Conservation (phyloP, 1,284 basidiomycete species). For the Mrakiaceae sp. region DNA sequence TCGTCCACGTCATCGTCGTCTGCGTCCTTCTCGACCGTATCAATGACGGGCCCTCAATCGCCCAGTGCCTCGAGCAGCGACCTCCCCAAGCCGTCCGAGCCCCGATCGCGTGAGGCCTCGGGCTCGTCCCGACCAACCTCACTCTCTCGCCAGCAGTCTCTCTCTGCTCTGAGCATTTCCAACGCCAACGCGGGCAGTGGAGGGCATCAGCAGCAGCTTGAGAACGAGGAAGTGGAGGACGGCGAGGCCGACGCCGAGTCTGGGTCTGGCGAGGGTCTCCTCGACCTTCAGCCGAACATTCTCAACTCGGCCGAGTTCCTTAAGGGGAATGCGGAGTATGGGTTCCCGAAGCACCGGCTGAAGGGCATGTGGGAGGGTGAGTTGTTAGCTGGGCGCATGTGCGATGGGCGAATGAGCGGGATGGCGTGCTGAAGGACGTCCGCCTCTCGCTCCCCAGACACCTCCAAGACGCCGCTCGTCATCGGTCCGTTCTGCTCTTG, state of each 20-base stretch:
- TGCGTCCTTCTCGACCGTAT: no score
- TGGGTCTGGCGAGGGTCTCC: neutral
- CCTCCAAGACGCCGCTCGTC: conserved; percentile 37
- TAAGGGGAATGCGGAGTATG: conserved; percentile 28
- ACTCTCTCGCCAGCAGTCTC: neutral
- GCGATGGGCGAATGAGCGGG: no score
- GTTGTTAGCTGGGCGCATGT: conserved; percentile 13
- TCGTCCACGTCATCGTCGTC: no score
- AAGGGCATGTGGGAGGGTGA: conserved; percentile 36
- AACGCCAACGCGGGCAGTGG: neutral
- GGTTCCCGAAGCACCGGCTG: conserved; percentile 36
- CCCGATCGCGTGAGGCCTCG: neutral
- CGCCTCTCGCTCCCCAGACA: conserved; percentile 27
- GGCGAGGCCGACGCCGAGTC: conserved; percentile 13
- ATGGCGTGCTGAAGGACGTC: neutral
- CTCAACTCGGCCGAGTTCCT: conserved; percentile 10
- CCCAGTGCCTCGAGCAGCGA: no score
- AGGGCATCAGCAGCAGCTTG: neutral
- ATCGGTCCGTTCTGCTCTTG: conserved; percentile 27
- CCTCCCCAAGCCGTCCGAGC: neutral
- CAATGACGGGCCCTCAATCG: no score
- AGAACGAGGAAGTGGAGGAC: neutral
- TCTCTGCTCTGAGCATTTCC: neutral
- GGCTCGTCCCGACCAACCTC: neutral
- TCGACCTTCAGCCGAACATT: neutral